phyloP scores from a whole-genome alignment of 257 asterid genomes.

The Capsicum pubescens region DNA sequence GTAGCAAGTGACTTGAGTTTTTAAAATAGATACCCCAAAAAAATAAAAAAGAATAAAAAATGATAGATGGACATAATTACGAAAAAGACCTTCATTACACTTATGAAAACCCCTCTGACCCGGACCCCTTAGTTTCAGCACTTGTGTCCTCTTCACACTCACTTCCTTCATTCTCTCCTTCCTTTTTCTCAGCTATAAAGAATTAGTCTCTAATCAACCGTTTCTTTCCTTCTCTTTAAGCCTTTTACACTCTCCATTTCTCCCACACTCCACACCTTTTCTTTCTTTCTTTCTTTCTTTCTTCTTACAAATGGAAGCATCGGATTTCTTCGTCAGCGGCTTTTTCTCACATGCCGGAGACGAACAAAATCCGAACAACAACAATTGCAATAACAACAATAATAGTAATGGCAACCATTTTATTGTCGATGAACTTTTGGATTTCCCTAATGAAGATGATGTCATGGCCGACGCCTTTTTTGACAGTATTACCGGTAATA shows the following conservation, averaged over 20 bases:
- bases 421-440: conserved; percentile 79
- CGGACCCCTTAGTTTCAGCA: conserved; percentile 54
- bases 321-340: conserved; percentile 42
- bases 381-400: not conserved
- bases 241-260: conserved; percentile 15
- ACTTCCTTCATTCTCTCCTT: conserved; percentile 34
- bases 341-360: conserved; percentile 39
- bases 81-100: conserved; percentile 46
- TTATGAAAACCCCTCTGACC: conserved; percentile 67
- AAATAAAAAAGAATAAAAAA: too few relatives aligned
- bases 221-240: conserved; percentile 37
- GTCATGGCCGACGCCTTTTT: conserved; percentile 80
- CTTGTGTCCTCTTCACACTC: conserved; percentile 48
- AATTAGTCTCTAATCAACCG: conserved; percentile 35
- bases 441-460: conserved; percentile 88
- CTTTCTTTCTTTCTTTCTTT: not conserved
- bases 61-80: not conserved
- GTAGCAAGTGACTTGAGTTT: conserved; percentile 18
- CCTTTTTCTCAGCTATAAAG: conserved; percentile 35
- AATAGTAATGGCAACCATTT: conserved; percentile 46
- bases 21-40: too few relatives aligned
- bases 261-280: not conserved
- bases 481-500: conserved; percentile 58
- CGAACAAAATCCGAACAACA: not conserved
- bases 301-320: conserved; percentile 43